These are phyloP conservation scores for Seiridium cupressi DNA, from an alignment of 2,329 filamentous ascomycete species.

Conservation along the genomic window DNA sequence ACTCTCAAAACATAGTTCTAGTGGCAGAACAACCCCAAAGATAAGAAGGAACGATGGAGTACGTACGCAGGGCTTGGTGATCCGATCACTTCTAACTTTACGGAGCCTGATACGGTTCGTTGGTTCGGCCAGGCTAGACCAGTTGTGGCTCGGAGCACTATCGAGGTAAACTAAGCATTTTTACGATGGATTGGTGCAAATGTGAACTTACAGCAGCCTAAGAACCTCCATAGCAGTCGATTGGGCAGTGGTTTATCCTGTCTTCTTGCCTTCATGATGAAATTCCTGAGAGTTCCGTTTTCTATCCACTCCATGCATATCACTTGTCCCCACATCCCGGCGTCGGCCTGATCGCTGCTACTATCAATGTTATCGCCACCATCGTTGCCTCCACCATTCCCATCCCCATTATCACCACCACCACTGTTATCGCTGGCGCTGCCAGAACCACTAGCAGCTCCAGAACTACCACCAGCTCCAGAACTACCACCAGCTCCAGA, in stretches of 20 bases:
- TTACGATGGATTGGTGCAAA: not conserved
- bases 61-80: not conserved
- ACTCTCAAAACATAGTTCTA: too few species aligned
- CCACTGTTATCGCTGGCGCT: not conserved
- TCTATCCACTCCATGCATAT: not conserved
- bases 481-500: not conserved
- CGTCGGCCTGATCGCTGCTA: not conserved
- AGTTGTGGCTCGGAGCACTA: not conserved
- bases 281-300: not conserved
- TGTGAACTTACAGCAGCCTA: not conserved
- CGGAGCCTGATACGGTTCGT: not conserved
- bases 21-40: too few species aligned
- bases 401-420: not conserved
- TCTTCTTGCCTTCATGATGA: not conserved
- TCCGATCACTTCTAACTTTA: not conserved
- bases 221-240: not conserved
- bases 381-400: too few species aligned
- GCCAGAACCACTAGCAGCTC: not conserved
- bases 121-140: not conserved
- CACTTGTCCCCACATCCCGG: not conserved
- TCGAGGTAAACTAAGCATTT: not conserved
- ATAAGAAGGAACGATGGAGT: not conserved
- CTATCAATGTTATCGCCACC: too few species aligned
- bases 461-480: not conserved
- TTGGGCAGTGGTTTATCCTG: not conserved